Conservation (phyloP, 768 basidiomycete species). For the Pulveroboletus sp. region DNA sequence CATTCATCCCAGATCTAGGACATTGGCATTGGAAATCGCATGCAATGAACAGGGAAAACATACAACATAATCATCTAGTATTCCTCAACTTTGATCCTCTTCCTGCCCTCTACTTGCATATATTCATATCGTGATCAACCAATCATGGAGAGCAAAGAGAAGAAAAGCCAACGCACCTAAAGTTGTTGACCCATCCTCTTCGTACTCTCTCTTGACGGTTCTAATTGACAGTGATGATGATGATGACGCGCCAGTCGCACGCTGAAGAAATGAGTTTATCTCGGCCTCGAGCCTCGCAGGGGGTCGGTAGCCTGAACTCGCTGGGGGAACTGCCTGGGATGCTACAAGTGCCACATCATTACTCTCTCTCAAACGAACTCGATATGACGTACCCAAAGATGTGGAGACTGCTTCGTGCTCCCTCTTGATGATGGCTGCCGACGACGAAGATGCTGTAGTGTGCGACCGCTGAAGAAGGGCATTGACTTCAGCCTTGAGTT, state of each 20-base stretch:
- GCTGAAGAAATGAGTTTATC: conserved; percentile 1
- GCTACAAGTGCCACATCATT: background rate
- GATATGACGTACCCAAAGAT: no score
- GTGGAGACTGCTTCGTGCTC: conserved; percentile 7
- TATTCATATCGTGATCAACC: background rate
- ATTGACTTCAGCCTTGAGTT: conserved; percentile 5
- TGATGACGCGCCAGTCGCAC: background rate
- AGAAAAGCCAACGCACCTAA: background rate
- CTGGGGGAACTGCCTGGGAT: background rate
- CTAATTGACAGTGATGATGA: background rate
- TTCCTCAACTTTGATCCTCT: conserved; percentile 19
- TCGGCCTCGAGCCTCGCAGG: conserved; percentile 3
- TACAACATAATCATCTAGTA: background rate
- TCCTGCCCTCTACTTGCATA: conserved; percentile 2
- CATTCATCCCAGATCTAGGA: no score
- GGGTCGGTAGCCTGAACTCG: conserved; percentile 7
- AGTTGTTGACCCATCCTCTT: conserved; percentile 3
- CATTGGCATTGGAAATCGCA: no score
- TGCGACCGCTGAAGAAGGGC: background rate
- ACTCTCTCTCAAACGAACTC: no score
- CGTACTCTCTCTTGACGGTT: conserved; percentile 13
- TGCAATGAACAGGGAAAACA: no score
- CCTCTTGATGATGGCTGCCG: conserved; percentile 5
- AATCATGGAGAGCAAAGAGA: no score
- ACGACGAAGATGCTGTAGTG: background rate